Base-by-base conservation (phyloP, 345 rosid genomes). In the Trapa bicornis region DNA sequence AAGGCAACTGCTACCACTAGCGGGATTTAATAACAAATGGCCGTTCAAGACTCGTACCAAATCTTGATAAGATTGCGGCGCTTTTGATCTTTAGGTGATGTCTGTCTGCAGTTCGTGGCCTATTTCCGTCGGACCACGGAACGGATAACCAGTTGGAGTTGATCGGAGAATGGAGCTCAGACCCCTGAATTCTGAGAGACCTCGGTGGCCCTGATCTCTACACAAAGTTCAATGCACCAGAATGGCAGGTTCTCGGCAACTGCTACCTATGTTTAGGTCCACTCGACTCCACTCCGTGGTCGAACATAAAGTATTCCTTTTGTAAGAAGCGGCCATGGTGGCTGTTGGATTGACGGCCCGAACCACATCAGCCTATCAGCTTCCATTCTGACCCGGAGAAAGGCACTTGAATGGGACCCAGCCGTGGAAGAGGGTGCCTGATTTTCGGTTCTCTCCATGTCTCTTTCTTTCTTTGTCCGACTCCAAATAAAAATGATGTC, bases 1-100 rank as follows among this genome's bases (percentile, higher is more conserved):
- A 73, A 64, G 48, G 73, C 45, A 76, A 79, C 85, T 76, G 45
- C 87, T 73, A 76, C 87, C 81, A 76, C 82, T 69, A 48, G 62
- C 79, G 64, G 37, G 67, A 56, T 41, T 22, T 22, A 22, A 22
- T 66, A 13, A 33, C 36, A 43, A 54, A 38, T 33, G 68, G 68
- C 63, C 63, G 57, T 72, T 72, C 72, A 67, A 72, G 70, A 47
- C 53, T 29, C 77, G 77, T 66, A 77, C 81, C 83, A 68, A 80
- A 64, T 77, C 77, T 62, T 45, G 73, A 67, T 69, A 60, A 77
- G 50, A 57, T 58, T 12, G 63, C 73, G 58, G 5, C 58, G 54
- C 61, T 32, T 72, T 64, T 22, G 29, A 22, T 72, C 73, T 66
- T 69, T 17, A 65, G 39, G 11, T 41, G 29, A 22, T 22, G 29